Percentiles rank a stretch among this genome's conserved stretches.
Conservation (phyloP, 192 early-diverging fungal species). For the Lunasporangiospora selenospora region DNA sequence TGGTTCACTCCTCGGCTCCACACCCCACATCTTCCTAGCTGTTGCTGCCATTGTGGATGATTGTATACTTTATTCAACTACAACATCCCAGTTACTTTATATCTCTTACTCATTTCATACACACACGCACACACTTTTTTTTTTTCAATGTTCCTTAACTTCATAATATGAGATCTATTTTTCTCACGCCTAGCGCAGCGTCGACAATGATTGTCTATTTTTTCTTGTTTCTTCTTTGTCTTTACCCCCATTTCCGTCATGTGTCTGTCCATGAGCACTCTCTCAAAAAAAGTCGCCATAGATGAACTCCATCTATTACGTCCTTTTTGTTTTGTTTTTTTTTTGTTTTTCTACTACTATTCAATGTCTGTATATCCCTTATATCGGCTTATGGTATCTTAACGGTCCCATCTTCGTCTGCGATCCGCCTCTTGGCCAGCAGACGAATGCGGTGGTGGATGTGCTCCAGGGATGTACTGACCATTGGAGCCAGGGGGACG, state of each 20-base stretch:
- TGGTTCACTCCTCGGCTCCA: too few relatives aligned
- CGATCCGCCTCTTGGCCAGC: constrained; percentile 11
- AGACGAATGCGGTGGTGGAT: background rate
- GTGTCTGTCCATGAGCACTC: too few relatives aligned
- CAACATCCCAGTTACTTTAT: background rate
- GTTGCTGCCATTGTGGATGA: background rate
- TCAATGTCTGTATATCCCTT: too few relatives aligned
- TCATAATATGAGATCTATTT: too few relatives aligned
- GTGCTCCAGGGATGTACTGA: constrained; percentile 5
- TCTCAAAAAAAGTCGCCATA: too few relatives aligned
- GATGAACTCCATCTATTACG: too few relatives aligned
- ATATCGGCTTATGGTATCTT: too few relatives aligned
- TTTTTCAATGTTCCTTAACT: too few relatives aligned
- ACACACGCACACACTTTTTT: background rate
- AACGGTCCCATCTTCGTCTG: constrained; percentile 17
- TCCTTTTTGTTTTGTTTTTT: too few relatives aligned
- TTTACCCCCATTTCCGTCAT: too few relatives aligned
- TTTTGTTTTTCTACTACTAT: too few relatives aligned
- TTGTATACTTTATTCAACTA: background rate
- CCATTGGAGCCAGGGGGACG: background rate
- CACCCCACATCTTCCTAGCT: background rate
- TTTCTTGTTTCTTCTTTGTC: background rate
- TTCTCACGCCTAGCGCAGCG: background rate
- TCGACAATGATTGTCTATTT: constrained; percentile 6
- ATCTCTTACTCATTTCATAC: background rate